Base-by-base conservation (phyloP, 306 rosid genomes). In the Acacia crassicarpa region DNA sequence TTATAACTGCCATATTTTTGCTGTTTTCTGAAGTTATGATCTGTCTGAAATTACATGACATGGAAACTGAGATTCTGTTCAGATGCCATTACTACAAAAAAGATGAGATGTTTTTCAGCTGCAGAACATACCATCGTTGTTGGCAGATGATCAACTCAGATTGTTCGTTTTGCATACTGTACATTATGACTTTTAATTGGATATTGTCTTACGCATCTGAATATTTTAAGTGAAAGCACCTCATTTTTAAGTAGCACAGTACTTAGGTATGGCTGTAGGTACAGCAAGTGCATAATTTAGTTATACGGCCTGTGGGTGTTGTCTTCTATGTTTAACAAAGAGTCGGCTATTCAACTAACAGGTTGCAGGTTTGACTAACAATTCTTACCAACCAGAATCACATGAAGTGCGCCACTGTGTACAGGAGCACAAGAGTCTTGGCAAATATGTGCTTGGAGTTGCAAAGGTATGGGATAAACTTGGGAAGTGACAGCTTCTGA, bases 361-460 rank as follows among this genome's bases (percentile, higher is more conserved):
- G 99, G 90, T 93, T 83, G 97, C 98, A 67, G 99, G 99, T 73
- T 86, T 96, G 97, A 96, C 99, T 65, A 96, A 93, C 91, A 96
- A 93, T 88, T 93, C 99, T 75, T 91, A 84, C 87, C 88, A 71
- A 58, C 81, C 87, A 23, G 97, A 93, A 86, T 89, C 97, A 69
- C 97, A 89, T 68, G 87, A 88, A 59, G 97, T 96, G 87, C 98
- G 98, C 80, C 93, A 82, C 71, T 96, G 99, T 71, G 92, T 96
- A 43, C 98, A 90, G 84, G 85, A 91, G 84, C 75, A 91, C 77
- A 87, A 86, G 90, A 71, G 20, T 84, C 99, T 95, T 33, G 98
- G 99, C 48, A 85, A 90, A 81, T 83, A 90, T 74, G 98, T 93
- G 72, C 94, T 96, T 78, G 86, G 83, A 76, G 97, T 96, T 75